phyloP scores from a whole-genome alignment of 2,329 filamentous ascomycete species.

The Colletotrichum orbiculare region DNA sequence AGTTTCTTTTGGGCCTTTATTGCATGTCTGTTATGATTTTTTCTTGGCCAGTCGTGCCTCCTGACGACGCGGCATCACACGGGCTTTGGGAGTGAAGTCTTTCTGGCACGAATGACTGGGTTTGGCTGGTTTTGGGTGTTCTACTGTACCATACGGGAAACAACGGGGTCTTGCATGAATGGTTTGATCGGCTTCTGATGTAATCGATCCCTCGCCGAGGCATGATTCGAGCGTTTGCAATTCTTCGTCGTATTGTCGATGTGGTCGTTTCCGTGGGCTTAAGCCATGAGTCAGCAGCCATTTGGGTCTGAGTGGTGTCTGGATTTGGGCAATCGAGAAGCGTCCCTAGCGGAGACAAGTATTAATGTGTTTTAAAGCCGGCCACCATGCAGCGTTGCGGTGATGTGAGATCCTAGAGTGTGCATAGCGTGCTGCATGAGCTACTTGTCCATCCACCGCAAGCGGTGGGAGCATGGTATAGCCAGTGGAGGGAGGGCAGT shows the following conservation, averaged over 20 bases:
- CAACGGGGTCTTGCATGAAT: constrained; percentile 47
- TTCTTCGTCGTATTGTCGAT: background rate
- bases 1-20: constrained; percentile 50
- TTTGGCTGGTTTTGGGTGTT: constrained; percentile 57
- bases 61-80: constrained; percentile 24
- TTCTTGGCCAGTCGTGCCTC: constrained; percentile 40
- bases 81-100: constrained; percentile 48
- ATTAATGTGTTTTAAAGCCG: too few species aligned
- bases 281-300: too few species aligned
- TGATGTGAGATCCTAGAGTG: too few species aligned
- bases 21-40: constrained; percentile 51
- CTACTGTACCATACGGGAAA: constrained; percentile 56
- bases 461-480: too few species aligned
- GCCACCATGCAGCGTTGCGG: too few species aligned
- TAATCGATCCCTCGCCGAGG: constrained; percentile 36
- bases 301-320: too few species aligned
- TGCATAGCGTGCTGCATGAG: too few species aligned
- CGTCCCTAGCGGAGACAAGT: too few species aligned
- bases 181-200: constrained; percentile 36
- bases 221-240: constrained; percentile 29
- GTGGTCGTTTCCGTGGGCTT: too few species aligned
- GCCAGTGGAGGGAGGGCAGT: too few species aligned
- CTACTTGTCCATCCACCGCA: too few species aligned
- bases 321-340: too few species aligned
- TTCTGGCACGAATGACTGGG: constrained; percentile 52